These are phyloP conservation scores for Blastobotrys peoriensis DNA, from an alignment of 805 yeast genomes.

Conservation along the genomic window DNA sequence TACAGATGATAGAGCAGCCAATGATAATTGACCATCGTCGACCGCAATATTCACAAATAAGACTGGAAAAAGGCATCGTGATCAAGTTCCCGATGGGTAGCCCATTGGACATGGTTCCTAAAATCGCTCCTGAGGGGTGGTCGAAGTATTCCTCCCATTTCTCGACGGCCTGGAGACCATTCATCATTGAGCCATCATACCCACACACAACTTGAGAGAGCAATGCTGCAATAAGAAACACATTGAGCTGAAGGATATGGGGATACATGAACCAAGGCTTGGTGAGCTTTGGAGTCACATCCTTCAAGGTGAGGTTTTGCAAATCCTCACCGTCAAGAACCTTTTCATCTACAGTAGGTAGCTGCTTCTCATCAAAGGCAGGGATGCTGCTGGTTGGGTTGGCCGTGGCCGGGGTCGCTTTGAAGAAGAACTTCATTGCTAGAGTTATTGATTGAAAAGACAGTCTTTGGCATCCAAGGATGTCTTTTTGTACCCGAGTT, in stretches of 20 bases:
- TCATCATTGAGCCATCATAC: conserved; percentile 16
- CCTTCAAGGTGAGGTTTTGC: conserved; percentile 7
- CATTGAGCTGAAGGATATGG: conserved; percentile 13
- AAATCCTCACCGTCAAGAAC: too few species aligned
- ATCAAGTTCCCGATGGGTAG: conserved; percentile 53
- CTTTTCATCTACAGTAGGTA: too few species aligned
- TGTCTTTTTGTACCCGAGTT: too few species aligned
- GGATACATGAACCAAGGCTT: conserved; percentile 10
- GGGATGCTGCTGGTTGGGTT: too few species aligned
- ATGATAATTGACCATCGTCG: conserved; percentile 55
- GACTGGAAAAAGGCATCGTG: conserved; percentile 57
- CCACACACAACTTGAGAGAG: conserved; percentile 14
- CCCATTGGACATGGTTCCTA: conserved; percentile 13
- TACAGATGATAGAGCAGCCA: conserved; percentile 49
- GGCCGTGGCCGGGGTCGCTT: too few species aligned
- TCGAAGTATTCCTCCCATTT: conserved; percentile 14
- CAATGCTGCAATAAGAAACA: conserved; percentile 10
- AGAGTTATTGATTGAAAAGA: too few species aligned
- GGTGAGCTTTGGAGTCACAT: conserved; percentile 9
- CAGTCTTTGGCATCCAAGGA: too few species aligned
- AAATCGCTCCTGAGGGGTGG: conserved; percentile 10
- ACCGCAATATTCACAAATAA: conserved; percentile 54
- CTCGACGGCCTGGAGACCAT: conserved; percentile 22
- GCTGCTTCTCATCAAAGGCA: too few species aligned
- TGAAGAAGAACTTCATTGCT: too few species aligned